Percentiles rank a stretch among this genome's conserved stretches.
Conservation (phyloP, 1,139 yeast species). For the Yamadazyma blattariae region DNA sequence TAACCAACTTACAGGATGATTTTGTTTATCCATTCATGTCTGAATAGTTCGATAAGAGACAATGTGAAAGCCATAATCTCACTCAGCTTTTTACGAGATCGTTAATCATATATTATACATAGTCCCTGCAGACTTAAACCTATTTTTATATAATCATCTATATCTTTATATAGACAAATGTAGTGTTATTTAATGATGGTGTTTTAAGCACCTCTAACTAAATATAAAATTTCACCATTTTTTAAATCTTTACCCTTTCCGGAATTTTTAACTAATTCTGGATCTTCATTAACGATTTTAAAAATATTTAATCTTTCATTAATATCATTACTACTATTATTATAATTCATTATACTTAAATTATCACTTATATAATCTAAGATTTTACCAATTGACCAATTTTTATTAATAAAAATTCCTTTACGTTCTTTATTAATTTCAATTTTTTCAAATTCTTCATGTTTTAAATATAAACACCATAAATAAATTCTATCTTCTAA, state of each 20-base stretch:
- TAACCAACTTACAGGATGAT: too few relatives aligned
- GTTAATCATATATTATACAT: too few relatives aligned
- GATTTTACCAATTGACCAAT: constrained; percentile 77
- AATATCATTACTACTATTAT: constrained; percentile 47
- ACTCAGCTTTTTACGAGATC: too few relatives aligned
- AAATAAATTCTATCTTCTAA: constrained; percentile 58
- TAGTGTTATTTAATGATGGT: too few relatives aligned
- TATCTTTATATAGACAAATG: too few relatives aligned
- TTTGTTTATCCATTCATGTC: too few relatives aligned
- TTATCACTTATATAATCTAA: constrained; percentile 64
- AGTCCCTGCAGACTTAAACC: too few relatives aligned
- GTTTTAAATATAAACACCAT: constrained; percentile 52
- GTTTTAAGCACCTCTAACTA: constrained; percentile 41
- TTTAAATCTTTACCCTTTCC: constrained; percentile 33
- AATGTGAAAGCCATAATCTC: too few relatives aligned
- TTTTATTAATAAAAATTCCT: constrained; percentile 53
- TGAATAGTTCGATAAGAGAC: too few relatives aligned
- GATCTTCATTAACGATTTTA: constrained; percentile 23
- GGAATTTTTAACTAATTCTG: constrained; percentile 26
- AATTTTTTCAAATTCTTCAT: constrained; percentile 26
- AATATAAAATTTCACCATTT: constrained; percentile 40
- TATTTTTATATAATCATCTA: too few relatives aligned
- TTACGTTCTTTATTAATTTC: constrained; percentile 26
- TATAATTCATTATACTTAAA: constrained; percentile 53
- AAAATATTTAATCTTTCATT: constrained; percentile 47